Base-by-base conservation (phyloP, 2,329 filamentous ascomycete genomes). In the Cercospora sp. region DNA sequence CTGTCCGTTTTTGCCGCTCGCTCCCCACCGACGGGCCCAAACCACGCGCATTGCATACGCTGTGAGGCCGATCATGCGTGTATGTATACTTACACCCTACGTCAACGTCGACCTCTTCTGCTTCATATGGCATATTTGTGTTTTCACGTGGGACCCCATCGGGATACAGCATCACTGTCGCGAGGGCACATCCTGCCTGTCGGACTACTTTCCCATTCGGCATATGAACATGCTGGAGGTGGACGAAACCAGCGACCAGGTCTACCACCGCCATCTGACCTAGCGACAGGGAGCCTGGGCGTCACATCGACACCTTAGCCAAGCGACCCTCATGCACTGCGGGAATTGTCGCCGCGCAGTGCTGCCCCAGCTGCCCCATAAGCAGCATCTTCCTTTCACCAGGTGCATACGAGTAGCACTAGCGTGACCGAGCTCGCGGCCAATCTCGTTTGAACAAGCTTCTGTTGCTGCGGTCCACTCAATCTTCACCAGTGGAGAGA, bases 291-390 rank as follows among this genome's bases (percentile, higher is more conserved):
- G 43, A 49, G 43, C 43, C 43, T 24, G 43, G 12, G 21, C n/a
- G 21, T 13, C 43, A 49, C 18, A 24, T 24, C n/a, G 43, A 49
- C 43, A 49, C 4, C 49, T 26, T n/a, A 2, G 49, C 49, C 49
- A 26, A 53, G 18, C 32, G 30, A 40, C 32, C 16, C 37, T 40
- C 58, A 18, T 34, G 34, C 59, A 62, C 60, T 62, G 37, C 60
- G 60, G 60, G 60, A 26, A 26, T 62, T 62, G 18, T 62, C 60
- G 60, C 60, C 24, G 18, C 37, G 37, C 37, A 24, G 24, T 26
- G 21, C 55, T 21, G 32, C 55, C 12, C 49, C 18, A 26, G 18
- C 18, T 53, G 12, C 21, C 45, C 26, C 45, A 26, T 9, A 51
- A 6, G 45, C 45, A 51, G 45, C 45, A 24, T 51, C 18, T 51